Evolutionary conservation across 2,329 filamentous ascomycete species (phyloP).

Genomic region (Endoconidiophora laricicola): DNA sequence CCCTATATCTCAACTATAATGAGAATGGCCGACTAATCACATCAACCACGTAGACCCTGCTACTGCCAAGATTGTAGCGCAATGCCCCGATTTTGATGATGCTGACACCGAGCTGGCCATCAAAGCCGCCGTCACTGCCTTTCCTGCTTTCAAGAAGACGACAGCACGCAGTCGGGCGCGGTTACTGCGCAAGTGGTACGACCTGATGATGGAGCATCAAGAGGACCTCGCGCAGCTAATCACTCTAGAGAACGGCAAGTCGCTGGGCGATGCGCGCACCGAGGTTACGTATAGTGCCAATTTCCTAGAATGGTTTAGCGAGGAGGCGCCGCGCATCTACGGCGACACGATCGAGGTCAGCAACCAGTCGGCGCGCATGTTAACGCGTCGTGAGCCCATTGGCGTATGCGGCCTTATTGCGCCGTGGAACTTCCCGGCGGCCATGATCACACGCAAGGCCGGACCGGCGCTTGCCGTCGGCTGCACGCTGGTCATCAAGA

Average conservation of each 20-base stretch:
- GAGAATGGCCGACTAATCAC: no score
- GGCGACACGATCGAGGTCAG: constrained; percentile 35
- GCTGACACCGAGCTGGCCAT: constrained; percentile 56
- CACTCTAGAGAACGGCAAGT: constrained; percentile 58
- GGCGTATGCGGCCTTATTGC: constrained; percentile 22
- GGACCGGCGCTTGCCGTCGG: constrained; percentile 47
- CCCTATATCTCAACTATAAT: neutral
- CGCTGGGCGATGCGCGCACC: constrained; percentile 40
- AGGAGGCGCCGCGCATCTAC: constrained; percentile 40
- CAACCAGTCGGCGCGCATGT: constrained; percentile 37
- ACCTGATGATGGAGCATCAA: constrained; percentile 47
- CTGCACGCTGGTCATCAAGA: constrained; percentile 69
- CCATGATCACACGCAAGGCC: constrained; percentile 33
- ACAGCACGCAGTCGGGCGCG: constrained; percentile 42
- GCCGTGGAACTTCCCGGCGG: constrained; percentile 41
- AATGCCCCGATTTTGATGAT: constrained; percentile 54
- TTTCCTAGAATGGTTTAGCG: constrained; percentile 49
- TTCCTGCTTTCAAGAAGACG: constrained; percentile 42
- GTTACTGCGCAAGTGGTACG: constrained; percentile 47
- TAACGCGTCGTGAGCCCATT: constrained; percentile 21
- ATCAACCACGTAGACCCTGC: constrained; percentile 43
- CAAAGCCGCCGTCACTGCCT: constrained; percentile 46
- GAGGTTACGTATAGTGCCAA: constrained; percentile 41
- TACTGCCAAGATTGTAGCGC: constrained; percentile 49
- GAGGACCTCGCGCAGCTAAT: constrained; percentile 52